Conservation (phyloP, 805 yeast genomes). For the Yamadazyma kitorensis region DNA sequence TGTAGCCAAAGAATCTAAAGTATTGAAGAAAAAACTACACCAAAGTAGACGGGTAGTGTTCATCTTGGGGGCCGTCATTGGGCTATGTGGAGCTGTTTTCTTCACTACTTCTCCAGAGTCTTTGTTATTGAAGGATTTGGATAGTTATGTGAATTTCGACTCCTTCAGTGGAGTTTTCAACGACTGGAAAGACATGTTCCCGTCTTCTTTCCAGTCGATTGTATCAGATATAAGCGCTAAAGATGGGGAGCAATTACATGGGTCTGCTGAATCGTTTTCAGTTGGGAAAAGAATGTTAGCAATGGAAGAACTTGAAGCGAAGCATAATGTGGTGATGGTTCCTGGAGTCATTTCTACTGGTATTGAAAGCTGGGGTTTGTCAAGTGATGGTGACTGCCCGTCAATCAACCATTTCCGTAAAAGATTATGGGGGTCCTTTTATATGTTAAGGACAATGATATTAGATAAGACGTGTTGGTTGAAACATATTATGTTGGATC, state of each 20-base stretch:
- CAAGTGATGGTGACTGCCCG: conserved; percentile 74
- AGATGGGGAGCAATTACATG: conserved; percentile 33
- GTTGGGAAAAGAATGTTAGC: conserved; percentile 67
- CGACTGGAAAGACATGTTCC: conserved; percentile 75
- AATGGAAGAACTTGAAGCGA: conserved; percentile 50
- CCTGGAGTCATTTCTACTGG: conserved; percentile 98
- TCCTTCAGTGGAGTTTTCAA: conserved; percentile 44
- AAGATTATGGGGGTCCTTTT: conserved; percentile 95
- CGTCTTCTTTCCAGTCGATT: conserved; percentile 58
- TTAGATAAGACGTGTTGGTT: conserved; percentile 93
- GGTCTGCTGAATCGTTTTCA: conserved; percentile 79
- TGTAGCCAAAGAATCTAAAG: conserved; percentile 7
- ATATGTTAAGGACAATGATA: conserved; percentile 90
- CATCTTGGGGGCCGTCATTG: conserved; percentile 69
- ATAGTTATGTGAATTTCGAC: conserved; percentile 52
- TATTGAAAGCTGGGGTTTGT: conserved; percentile 89
- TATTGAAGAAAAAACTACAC: conserved; percentile 25
- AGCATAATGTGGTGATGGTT: conserved; percentile 83
- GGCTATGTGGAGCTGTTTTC: conserved; percentile 62
- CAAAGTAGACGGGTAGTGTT: conserved; percentile 61
- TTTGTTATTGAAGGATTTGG: conserved; percentile 44
- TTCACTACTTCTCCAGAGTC: conserved; percentile 43
- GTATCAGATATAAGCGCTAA: conserved; percentile 53
- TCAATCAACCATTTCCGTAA: conserved; percentile 82
- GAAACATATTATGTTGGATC: conserved; percentile 84